These are phyloP conservation scores for Backusella luteola DNA, from an alignment of 192 early-diverging fungal genomes.

Conservation along the genomic window DNA sequence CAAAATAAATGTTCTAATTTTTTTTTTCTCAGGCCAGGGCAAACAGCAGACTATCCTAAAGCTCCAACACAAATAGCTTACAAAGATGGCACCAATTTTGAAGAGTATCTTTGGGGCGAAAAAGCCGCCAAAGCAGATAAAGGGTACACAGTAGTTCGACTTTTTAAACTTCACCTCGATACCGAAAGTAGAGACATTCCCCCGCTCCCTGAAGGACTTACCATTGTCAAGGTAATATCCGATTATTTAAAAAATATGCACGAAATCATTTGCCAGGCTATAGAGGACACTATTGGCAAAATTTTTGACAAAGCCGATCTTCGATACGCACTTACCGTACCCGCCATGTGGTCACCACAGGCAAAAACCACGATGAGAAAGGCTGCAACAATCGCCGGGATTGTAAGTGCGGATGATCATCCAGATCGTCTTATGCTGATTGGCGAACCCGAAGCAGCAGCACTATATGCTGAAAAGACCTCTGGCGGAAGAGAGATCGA, in stretches of 20 bases:
- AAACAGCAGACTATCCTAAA: conserved; percentile 8
- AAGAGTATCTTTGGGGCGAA: conserved; percentile 44
- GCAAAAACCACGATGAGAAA: conserved; percentile 47
- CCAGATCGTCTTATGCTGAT: conserved; percentile 42
- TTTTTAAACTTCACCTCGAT: conserved; percentile 52
- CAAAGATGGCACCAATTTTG: conserved; percentile 28
- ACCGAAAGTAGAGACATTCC: conserved; percentile 38
- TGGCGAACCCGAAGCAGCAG: conserved; percentile 45
- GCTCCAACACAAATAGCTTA: conserved; percentile 42
- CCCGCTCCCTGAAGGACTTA: conserved; percentile 43
- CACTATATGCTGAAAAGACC: conserved; percentile 48
- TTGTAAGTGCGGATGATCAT: conserved; percentile 40
- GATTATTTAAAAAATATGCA: conserved; percentile 49
- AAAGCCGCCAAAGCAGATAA: conserved; percentile 35
- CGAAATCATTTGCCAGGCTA: conserved; percentile 30
- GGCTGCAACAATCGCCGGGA: conserved; percentile 42
- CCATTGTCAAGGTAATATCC: conserved; percentile 47
- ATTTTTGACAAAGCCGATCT: conserved; percentile 38
- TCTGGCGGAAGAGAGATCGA: conserved; percentile 37
- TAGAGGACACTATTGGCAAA: conserved; percentile 13
- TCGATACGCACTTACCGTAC: conserved; percentile 46
- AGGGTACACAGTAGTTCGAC: conserved; percentile 35
- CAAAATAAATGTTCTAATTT: not conserved
- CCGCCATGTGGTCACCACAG: conserved; percentile 50
- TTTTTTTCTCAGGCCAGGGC: conserved; percentile 1